Percentiles rank a stretch among this genome's conserved stretches.
Conservation (phyloP, 495 filamentous ascomycete genomes). For the Gamarada debralockiae region DNA sequence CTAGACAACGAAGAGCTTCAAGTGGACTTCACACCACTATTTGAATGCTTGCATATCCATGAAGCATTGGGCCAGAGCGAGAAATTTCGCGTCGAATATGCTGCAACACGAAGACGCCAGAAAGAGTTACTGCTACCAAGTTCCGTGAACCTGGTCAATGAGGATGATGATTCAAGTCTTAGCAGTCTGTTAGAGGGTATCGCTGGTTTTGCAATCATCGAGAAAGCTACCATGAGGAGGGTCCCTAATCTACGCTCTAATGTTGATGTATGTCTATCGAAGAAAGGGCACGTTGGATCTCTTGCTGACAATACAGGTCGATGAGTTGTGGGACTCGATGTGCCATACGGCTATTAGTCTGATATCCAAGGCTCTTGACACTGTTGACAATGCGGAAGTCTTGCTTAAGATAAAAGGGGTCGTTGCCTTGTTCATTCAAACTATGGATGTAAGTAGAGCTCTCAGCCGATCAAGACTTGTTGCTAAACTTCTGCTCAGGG, state of each 20-base stretch:
- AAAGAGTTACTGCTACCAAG: constrained; percentile 83
- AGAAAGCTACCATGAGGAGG: constrained; percentile 87
- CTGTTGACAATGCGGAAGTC: constrained; percentile 77
- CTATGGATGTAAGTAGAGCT: constrained; percentile 70
- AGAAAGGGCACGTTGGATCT: not conserved
- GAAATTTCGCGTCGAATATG: constrained; percentile 86
- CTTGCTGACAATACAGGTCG: constrained; percentile 56
- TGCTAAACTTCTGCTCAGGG: constrained; percentile 46
- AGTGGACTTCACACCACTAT: constrained; percentile 91
- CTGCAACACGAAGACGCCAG: constrained; percentile 80
- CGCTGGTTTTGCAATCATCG: constrained; percentile 94
- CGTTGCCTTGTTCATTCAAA: constrained; percentile 92
- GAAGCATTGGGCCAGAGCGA: constrained; percentile 91
- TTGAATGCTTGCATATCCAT: constrained; percentile 95
- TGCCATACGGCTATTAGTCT: constrained; percentile 80
- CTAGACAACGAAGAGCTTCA: constrained; percentile 90
- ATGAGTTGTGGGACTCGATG: constrained; percentile 98
- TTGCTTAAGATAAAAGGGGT: constrained; percentile 88
- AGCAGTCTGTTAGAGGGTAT: constrained; percentile 89
- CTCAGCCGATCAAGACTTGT: constrained; percentile 1
- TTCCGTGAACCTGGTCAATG: constrained; percentile 64
- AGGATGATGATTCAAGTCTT: constrained; percentile 64
- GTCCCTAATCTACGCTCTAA: constrained; percentile 76
- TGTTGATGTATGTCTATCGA: constrained; percentile 63
- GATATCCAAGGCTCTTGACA: constrained; percentile 69